Conservation (phyloP, 148 eudicot species). For the Spergularia marina region DNA sequence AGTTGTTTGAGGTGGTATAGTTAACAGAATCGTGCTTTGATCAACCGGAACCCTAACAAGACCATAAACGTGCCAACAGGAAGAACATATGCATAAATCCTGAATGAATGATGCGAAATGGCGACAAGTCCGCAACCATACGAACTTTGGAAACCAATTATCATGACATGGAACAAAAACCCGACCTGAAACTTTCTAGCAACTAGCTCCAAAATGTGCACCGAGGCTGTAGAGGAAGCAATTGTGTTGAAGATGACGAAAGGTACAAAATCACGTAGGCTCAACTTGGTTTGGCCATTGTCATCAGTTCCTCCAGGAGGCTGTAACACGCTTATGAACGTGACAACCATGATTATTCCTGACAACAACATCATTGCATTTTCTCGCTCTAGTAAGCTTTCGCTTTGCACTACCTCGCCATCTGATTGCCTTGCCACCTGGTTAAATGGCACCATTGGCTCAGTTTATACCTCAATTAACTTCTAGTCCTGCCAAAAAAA, state of each 20-base stretch:
- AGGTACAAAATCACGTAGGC: not conserved
- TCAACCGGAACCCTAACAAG: not conserved
- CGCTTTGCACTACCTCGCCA: not conserved
- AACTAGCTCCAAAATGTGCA: not conserved
- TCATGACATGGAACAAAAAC: not conserved
- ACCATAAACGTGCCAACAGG: not conserved
- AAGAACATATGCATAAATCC: not conserved
- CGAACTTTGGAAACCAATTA: not conserved
- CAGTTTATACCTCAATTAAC: no score
- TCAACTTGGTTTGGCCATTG: not conserved
- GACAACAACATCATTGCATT: not conserved
- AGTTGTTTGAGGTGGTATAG: no score
- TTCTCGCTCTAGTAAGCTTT: not conserved
- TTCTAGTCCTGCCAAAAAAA: not conserved
- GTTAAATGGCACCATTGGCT: no score
- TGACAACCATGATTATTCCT: not conserved
- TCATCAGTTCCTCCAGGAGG: slow-evolving; percentile 5
- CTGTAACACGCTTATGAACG: not conserved
- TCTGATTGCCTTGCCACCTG: no score
- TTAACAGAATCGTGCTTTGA: not conserved
- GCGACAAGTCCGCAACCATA: not conserved
- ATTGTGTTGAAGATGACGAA: not conserved
- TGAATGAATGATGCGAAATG: not conserved
- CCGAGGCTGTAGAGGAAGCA: not conserved
- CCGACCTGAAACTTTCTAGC: not conserved